These are phyloP conservation scores for Axilococcus clingmanii DNA, from an alignment of 139 green algal species.

Conservation along the genomic window DNA sequence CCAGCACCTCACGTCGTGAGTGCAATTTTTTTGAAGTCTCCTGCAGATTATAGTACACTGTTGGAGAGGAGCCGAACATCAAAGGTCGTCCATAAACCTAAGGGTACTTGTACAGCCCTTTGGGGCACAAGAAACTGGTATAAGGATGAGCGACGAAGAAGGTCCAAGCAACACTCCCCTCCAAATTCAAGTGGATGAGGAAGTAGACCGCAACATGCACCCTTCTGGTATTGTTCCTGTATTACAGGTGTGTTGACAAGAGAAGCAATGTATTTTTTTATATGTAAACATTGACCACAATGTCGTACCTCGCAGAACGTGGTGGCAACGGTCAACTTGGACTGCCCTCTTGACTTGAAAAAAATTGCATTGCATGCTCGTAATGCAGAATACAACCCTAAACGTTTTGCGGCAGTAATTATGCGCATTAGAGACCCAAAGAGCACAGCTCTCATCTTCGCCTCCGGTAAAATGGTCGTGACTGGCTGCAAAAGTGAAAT, in stretches of 20 bases:
- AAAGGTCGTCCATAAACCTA: too few species aligned
- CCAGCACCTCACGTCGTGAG: too few species aligned
- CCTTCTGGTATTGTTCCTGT: slow-evolving; percentile 81
- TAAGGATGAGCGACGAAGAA: too few species aligned
- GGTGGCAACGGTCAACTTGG: slow-evolving; percentile 94
- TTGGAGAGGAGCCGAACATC: too few species aligned
- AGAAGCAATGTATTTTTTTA: not conserved
- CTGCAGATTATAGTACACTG: too few species aligned
- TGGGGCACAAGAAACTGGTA: too few species aligned
- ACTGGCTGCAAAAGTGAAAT: slow-evolving; percentile 88
- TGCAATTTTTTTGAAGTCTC: too few species aligned
- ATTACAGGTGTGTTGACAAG: slow-evolving; percentile 34
- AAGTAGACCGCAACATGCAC: slow-evolving; percentile 66
- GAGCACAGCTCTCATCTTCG: slow-evolving; percentile 97
- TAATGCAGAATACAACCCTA: slow-evolving; percentile 99
- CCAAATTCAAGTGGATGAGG: too few species aligned
- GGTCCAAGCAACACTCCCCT: too few species aligned
- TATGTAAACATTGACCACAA: not conserved
- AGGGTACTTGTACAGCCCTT: too few species aligned
- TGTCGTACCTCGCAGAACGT: slow-evolving; percentile 82
- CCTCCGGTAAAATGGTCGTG: slow-evolving; percentile 93
- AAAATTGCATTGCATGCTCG: slow-evolving; percentile 89
- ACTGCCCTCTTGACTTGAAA: slow-evolving; percentile 90
- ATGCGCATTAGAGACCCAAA: slow-evolving; percentile 98
- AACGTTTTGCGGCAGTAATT: slow-evolving; percentile 98